These are phyloP conservation scores for Trichoderma koningiopsis DNA, from an alignment of 2,329 filamentous ascomycete species.

Conservation along the genomic window DNA sequence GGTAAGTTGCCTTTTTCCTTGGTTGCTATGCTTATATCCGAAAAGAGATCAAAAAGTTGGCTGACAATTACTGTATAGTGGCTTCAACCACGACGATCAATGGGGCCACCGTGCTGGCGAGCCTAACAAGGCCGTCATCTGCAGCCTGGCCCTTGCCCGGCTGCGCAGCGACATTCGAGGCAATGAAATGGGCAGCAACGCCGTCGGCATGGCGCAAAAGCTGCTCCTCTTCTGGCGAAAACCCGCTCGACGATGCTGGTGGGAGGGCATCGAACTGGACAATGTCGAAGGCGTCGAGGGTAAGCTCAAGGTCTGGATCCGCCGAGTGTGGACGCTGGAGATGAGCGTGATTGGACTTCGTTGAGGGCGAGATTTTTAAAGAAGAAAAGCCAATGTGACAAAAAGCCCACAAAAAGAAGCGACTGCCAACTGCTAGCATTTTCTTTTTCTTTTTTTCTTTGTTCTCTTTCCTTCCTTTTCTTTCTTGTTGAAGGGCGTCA, in stretches of 20 bases:
- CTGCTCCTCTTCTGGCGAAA: conserved; percentile 97
- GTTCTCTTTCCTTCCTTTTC: not conserved
- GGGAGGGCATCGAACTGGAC: conserved; percentile 93
- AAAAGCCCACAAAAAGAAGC: not conserved
- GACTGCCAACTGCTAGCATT: conserved; percentile 11
- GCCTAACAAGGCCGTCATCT: conserved; percentile 97
- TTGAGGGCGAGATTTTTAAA: conserved; percentile 40
- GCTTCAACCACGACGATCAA: conserved; percentile 91
- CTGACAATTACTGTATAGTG: conserved; percentile 54
- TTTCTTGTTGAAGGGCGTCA: conserved; percentile 24
- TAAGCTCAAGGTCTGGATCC: conserved; percentile 95
- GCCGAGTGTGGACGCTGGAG: conserved; percentile 96
- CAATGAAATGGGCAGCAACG: conserved; percentile 71
- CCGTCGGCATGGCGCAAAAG: conserved; percentile 98
- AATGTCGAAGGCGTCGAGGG: conserved; percentile 88
- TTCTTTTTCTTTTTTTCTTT: not conserved
- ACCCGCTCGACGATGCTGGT: conserved; percentile 95
- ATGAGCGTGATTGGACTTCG: conserved; percentile 93
- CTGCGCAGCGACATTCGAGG: conserved; percentile 90
- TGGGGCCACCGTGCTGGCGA: conserved; percentile 98
- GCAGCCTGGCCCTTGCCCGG: conserved; percentile 89
- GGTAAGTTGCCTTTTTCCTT: conserved; percentile 59
- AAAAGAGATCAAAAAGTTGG: not conserved
- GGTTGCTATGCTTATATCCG: too few species aligned
- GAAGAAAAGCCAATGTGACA: not conserved